Base-by-base conservation (phyloP, 2,329 filamentous ascomycete species). In the Helicocarpus griseus region DNA sequence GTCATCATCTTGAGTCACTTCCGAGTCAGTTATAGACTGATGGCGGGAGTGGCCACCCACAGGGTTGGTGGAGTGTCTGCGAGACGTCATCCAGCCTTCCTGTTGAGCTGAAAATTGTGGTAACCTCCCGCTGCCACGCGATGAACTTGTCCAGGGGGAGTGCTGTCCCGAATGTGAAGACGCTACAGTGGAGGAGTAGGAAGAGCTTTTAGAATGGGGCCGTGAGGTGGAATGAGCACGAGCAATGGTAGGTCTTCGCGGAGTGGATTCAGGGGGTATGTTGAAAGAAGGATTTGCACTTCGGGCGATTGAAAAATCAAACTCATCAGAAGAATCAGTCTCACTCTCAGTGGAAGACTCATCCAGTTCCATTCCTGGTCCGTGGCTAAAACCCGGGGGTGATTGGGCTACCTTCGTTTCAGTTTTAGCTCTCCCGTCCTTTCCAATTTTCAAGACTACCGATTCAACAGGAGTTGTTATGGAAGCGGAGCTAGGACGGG, bases 391-490 rank as follows among this genome's bases (percentile, higher is more conserved):
- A 31, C 63, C 66, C n/a, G 40, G 2, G 4, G 64, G 58, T 11
- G 58, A 59, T 47, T 66, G 62, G 14, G 61, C 58, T 5, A 69
- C 54, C 50, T 68, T 67, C 61, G 72, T 70, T 53, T 73, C 69
- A 4, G 73, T 69, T 59, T 71, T 75, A 26, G 73, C 73, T 51
- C 73, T 63, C 13, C 73, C 73, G 57, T 74, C 72, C 46, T 69
- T 68, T 52, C 73, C 73, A 54, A 76, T 74, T n/a, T 67, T 70
- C 21, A 76, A 63, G 4, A 73, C 65, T 17, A 76, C 60, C 5
- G 71, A 73, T 31, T 66, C 65, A 21, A 71, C 69, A 2, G 67
- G 68, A 39, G 59, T 59, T 33, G 68, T 63, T 24, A 69, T 43
- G 6, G 62, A 54, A 14, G 60, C 52, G 6, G 68, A 68, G 51